These are phyloP conservation scores for Ramaria sp. DNA, from an alignment of 768 basidiomycete species.

Conservation along the genomic window DNA sequence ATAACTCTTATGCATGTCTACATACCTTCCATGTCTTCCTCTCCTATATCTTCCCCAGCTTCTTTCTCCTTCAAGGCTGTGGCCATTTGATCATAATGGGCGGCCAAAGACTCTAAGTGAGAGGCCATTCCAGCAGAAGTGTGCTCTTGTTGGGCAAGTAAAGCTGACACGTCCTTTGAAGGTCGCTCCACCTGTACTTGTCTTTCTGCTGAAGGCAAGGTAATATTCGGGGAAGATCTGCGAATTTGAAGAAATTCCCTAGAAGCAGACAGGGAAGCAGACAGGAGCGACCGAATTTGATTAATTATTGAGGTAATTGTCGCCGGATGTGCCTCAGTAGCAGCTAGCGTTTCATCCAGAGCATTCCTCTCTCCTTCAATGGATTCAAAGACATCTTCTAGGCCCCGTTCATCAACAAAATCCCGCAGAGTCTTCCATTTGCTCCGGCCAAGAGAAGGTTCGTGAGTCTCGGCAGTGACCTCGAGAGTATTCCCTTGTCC, in stretches of 20 bases:
- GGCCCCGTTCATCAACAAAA: conserved; percentile 74
- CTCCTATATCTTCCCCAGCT: conserved; percentile 51
- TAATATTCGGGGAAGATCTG: neutral
- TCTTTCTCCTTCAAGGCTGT: conserved; percentile 55
- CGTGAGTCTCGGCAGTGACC: neutral
- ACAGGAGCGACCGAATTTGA: neutral
- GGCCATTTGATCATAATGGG: conserved; percentile 73
- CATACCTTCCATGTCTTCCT: conserved; percentile 60
- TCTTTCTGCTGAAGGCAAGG: neutral
- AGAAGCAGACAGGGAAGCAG: neutral
- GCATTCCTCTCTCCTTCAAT: conserved; percentile 59
- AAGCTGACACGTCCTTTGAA: conserved; percentile 27
- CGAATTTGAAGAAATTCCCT: neutral
- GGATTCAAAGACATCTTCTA: conserved; percentile 64
- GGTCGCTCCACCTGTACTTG: conserved; percentile 11
- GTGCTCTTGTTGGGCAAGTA: conserved; percentile 42
- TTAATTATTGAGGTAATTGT: neutral
- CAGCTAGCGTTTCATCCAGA: conserved; percentile 40
- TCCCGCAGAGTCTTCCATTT: conserved; percentile 78
- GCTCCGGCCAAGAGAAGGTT: conserved; percentile 29
- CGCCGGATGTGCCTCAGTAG: conserved; percentile 5
- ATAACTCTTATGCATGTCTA: neutral
- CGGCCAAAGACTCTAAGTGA: conserved; percentile 58
- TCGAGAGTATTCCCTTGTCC: neutral
- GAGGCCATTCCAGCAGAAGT: conserved; percentile 58